Percentiles rank a stretch among this genome's conserved stretches.
Conservation (phyloP, 352 stramenopile genomes). For the Globisporangium cederbergense region DNA sequence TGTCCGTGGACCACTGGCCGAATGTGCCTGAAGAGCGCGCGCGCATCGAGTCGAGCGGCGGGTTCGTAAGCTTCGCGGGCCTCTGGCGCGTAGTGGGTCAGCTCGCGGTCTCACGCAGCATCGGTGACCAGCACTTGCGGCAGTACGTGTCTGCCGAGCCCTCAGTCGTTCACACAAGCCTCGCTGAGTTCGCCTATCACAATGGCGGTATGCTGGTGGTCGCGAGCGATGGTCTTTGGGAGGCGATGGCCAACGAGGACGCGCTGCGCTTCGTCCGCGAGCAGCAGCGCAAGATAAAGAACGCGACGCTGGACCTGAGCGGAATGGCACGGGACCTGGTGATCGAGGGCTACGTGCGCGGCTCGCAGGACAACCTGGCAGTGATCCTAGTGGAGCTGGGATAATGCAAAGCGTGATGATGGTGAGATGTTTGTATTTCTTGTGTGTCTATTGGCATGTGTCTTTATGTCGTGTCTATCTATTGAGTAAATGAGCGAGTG, state of each 20-base stretch:
- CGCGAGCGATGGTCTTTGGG: slow-evolving; percentile 79
- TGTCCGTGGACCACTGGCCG: slow-evolving; percentile 69
- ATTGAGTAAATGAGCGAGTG: neutral
- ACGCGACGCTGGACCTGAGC: slow-evolving; percentile 58
- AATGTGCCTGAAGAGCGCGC: slow-evolving; percentile 40
- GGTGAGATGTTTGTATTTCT: neutral
- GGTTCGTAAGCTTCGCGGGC: slow-evolving; percentile 65
- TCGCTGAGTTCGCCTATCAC: slow-evolving; percentile 3
- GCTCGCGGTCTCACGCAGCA: slow-evolving; percentile 89
- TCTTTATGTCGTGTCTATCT: neutral
- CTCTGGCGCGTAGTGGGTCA: slow-evolving; percentile 88
- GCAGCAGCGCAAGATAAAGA: slow-evolving; percentile 4
- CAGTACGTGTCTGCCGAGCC: slow-evolving; percentile 81
- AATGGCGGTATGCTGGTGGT: slow-evolving; percentile 37
- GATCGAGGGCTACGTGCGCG: slow-evolving; percentile 91
- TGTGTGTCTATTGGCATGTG: neutral
- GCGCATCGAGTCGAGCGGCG: slow-evolving; percentile 74
- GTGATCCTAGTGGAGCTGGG: slow-evolving; percentile 49
- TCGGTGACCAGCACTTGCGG: slow-evolving; percentile 88
- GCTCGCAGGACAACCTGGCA: slow-evolving; percentile 94
- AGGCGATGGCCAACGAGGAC: slow-evolving; percentile 55
- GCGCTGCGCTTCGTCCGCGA: slow-evolving; percentile 48
- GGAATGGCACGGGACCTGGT: slow-evolving; percentile 77
- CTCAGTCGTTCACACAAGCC: slow-evolving; percentile 48
- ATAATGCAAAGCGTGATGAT: neutral